Base-by-base conservation (phyloP, 2,329 filamentous ascomycete species). In the Capronia epimyces region DNA sequence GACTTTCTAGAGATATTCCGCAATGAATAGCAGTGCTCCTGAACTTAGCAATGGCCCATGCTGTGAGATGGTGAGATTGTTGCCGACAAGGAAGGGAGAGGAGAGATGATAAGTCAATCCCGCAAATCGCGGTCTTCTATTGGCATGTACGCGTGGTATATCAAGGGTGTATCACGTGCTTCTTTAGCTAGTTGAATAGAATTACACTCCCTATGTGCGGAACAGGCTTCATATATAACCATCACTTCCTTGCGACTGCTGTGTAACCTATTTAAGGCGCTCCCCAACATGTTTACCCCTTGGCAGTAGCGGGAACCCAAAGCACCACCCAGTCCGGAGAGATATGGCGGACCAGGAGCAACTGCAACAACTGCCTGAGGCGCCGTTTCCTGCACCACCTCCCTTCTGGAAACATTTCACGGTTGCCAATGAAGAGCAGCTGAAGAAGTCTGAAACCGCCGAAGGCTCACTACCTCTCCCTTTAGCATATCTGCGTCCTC, bases 351-450 rank as follows among this genome's bases (percentile, higher is more conserved):
- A 58, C 20, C 43, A 43, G 50, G 57, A 57, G 29, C 47, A 75
- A 52, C 71, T 71, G 47, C 70, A 69, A 57, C 66, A 69, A 57
- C 64, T 62, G 60, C 69, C 47, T 61, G 76, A 82, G 21, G 81
- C 85, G 20, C 81, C 84, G 34, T 95, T 89, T 66, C 91, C 93
- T 20, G 81, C 86, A 46, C 93, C 93, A 21, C 93, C 93, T 21
- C 83, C 85, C 1, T 95, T 96, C 71, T 97, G 87, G 83, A 84
- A 85, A 60, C 78, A 87, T 66, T 97, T 97, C 70, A 95, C 88
- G 0, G 68, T 81, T 2, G 81, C 85, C 22, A 94, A 91, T 64
- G 63, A 87, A 46, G 70, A 79, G 12, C 81, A 80, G 42, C 69
- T 86, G 20, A 69, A 75, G 49, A 64, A 75, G 32, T 65, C 78